Evolutionary conservation across 192 early-diverging fungal species (phyloP).

Genomic region (Lobulomyces angularis): DNA sequence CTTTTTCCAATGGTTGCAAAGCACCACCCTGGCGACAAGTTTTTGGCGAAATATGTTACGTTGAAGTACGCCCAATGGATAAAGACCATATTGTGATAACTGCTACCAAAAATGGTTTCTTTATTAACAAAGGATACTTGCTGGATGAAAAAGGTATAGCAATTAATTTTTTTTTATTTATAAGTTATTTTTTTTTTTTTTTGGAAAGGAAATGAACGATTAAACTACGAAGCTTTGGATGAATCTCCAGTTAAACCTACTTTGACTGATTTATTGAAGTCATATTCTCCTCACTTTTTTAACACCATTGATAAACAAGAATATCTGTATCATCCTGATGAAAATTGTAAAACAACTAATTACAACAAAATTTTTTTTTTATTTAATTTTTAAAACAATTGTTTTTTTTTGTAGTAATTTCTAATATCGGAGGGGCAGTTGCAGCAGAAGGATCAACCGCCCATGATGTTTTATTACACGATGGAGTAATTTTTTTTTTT

Average conservation of each 20-base stretch:
- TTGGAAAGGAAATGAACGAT: constrained; percentile 25
- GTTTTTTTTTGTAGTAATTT: too few relatives aligned
- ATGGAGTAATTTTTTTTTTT: too few relatives aligned
- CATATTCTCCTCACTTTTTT: constrained; percentile 26
- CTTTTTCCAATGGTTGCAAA: constrained; percentile 43
- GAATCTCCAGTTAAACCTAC: constrained; percentile 27
- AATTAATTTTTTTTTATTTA: background rate
- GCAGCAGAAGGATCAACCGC: too few relatives aligned
- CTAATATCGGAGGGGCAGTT: too few relatives aligned
- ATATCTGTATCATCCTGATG: constrained; percentile 30
- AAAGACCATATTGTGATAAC: constrained; percentile 37
- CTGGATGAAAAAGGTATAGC: constrained; percentile 33
- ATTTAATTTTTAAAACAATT: too few relatives aligned
- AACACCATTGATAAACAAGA: constrained; percentile 38
- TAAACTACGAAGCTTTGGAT: constrained; percentile 50
- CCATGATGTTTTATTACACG: too few relatives aligned
- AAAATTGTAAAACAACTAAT: too few relatives aligned
- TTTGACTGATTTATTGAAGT: constrained; percentile 31
- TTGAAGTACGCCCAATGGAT: constrained; percentile 32
- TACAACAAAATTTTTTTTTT: too few relatives aligned
- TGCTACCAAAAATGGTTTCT: constrained; percentile 41
- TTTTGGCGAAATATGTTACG: constrained; percentile 41
- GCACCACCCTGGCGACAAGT: constrained; percentile 54
- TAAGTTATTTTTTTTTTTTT: constrained; percentile 4
- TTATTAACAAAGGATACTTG: constrained; percentile 43